Conservation (phyloP, 1,284 basidiomycete genomes). For the Gymnopus androsaceus region DNA sequence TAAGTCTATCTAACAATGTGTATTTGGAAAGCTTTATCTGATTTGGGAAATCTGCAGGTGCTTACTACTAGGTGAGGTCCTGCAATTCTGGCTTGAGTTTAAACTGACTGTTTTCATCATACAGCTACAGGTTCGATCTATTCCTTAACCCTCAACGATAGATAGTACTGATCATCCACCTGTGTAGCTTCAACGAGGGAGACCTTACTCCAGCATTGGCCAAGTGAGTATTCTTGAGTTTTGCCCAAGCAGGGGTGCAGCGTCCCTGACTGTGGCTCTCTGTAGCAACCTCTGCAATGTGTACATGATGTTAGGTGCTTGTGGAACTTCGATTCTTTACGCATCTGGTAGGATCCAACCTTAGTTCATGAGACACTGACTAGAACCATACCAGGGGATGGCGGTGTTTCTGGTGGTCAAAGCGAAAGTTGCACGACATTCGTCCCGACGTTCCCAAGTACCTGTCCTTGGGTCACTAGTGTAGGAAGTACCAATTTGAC, state of each 20-base stretch:
- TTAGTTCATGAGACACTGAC: not conserved
- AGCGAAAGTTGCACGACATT: constrained; percentile 29
- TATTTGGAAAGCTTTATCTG: not conserved
- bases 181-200: constrained; percentile 30
- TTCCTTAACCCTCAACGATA: too few species aligned
- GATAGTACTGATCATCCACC: too few species aligned
- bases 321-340: constrained; percentile 39
- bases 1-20: too few species aligned
- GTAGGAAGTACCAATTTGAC: constrained; percentile 26
- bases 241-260: constrained; percentile 24
- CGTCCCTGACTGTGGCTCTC: not conserved
- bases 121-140: too few species aligned
- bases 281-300: constrained; percentile 37
- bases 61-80: constrained; percentile 25
- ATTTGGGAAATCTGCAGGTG: too few species aligned
- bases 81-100: not conserved
- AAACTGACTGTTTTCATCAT: too few species aligned
- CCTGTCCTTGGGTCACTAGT: constrained; percentile 27
- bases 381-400: constrained; percentile 24
- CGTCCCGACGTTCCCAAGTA: constrained; percentile 36
- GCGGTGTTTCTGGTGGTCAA: constrained; percentile 39
- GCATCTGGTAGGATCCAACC: constrained; percentile 32
- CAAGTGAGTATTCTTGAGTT: constrained; percentile 19
- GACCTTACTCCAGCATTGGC: constrained; percentile 26
- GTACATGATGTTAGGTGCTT: constrained; percentile 35